These are phyloP conservation scores for Candida wancherniae DNA, from an alignment of 805 yeast species.

Conservation along the genomic window DNA sequence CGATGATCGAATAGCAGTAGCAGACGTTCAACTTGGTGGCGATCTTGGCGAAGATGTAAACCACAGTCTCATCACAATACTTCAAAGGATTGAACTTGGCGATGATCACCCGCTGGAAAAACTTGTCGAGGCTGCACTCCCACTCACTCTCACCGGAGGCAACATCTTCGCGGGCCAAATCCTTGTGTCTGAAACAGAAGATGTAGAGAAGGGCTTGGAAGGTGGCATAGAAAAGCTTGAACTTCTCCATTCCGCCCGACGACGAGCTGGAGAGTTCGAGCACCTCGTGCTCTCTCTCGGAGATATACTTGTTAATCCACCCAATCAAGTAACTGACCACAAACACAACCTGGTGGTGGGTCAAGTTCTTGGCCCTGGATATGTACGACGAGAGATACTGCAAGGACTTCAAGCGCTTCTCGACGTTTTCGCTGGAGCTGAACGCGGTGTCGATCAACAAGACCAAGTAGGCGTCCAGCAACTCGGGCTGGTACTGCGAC, in stretches of 20 bases:
- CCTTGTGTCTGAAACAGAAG: slow-evolving; percentile 78
- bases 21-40: slow-evolving; percentile 88
- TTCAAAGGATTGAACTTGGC: slow-evolving; percentile 91
- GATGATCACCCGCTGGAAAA: slow-evolving; percentile 79
- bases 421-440: slow-evolving; percentile 60
- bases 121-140: slow-evolving; percentile 79
- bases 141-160: slow-evolving; percentile 41
- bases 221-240: slow-evolving; percentile 83
- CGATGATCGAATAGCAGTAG: slow-evolving; percentile 89
- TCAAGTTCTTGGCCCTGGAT: slow-evolving; percentile 75
- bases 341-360: slow-evolving; percentile 69
- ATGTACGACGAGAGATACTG: slow-evolving; percentile 88
- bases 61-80: slow-evolving; percentile 91
- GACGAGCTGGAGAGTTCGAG: slow-evolving; percentile 29
- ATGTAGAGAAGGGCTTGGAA: slow-evolving; percentile 88
- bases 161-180: slow-evolving; percentile 39
- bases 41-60: slow-evolving; percentile 85
- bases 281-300: slow-evolving; percentile 82
- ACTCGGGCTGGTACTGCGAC: slow-evolving; percentile 75
- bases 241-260: slow-evolving; percentile 78
- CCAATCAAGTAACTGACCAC: slow-evolving; percentile 77
- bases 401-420: slow-evolving; percentile 79
- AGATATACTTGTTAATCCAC: slow-evolving; percentile 78
- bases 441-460: slow-evolving; percentile 80
- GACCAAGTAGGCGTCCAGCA: slow-evolving; percentile 81